Evolutionary conservation across 1,284 basidiomycete species (phyloP), one percentile per base, ranked within the genome.

Genomic region (Moesziomyces sp.): DNA sequence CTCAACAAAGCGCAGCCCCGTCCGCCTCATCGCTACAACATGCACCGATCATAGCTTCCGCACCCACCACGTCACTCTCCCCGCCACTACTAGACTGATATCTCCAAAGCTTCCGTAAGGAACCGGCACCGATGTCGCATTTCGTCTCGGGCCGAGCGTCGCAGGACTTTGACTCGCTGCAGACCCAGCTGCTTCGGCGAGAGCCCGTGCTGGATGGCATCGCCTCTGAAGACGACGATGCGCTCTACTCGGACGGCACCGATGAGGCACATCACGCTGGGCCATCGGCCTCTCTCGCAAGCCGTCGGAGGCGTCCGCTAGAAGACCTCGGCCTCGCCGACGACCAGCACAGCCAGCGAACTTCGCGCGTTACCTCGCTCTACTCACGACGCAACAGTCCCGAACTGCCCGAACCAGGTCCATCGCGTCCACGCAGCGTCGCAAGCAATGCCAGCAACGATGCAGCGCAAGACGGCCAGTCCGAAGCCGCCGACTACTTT

Each of bases 91-190:
- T 44, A 18, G 43, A 23, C 35, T 16, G 35, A 14, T 14, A 38
- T 11, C 16, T 14, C 11, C 30, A 30, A 30, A 11, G 9, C 30
- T 30, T 2, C 5, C 9, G 6, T 6, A 8, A 30, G 30, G 9
- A 10, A 11, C 7, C 9, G 30, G 30, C 51, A 21, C 51, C 26
- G 57, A 83, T 83, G 81, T 80, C 81, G 38, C 81, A 81, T 49
- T 83, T 83, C 46, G 76, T 83, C 26, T 81, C 81, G 21, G 61
- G 70, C 30, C 70, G 70, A 24, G 68, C 68, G 26, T 76, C 77
- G 3, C 65, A 76, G 9, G 76, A 80, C 64, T 83, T 77, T 57
- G 79, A 77, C 45, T 67, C 77, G 34, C 57, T 83, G 10, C 68
- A 80, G 59, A 66, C 76, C 38, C 78, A 82, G 63, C 74, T 83